Base-by-base conservation (phyloP, 2,329 filamentous ascomycete genomes). In the Neofusicoccum sp. region DNA sequence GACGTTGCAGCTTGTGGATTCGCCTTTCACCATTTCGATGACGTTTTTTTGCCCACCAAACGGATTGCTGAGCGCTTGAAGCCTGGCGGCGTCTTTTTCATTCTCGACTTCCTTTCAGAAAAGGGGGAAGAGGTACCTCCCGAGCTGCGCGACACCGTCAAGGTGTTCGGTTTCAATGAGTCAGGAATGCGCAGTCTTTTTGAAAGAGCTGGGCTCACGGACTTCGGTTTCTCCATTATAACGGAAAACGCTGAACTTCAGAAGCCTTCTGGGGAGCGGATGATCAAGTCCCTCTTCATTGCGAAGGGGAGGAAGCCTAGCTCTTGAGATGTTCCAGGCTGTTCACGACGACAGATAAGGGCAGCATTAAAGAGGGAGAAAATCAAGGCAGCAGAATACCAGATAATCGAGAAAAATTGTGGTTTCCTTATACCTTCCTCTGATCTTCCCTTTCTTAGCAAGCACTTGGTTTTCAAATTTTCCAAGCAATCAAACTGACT, bases 151-250 rank as follows among this genome's bases (percentile, higher is more conserved):
- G 73, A 80, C 36, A 88, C 86, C 0, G 81, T 92, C 20, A 82
- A 82, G 33, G 86, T 88, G 58, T 80, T 86, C 63, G 88, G 89
- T 0, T 92, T 93, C 72, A 81, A 79, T 1, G 75, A 84, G 69
- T 79, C 82, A 9, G 77, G 83, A 30, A 83, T 91, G 56, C 79
- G 77, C 67, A 71, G 75, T 24, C 81, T 90, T 65, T 91, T 90
- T 67, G 79, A 81, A 61, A 75, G 77, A n/a, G 89, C 88, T 0
- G 88, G 89, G 0, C 69, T 74, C 0, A 72, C 74, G 7, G 79
- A 78, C n/a, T 88, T 91, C 68, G 79, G 77, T 8, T 82, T 89
- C 60, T 73, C 81, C 66, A 75, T 82, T 14, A 68, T 89, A 61
- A 76, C 81, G 1, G 77, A 81, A 60, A 81, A 80, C 11, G 68